phyloP scores from a whole-genome alignment of 2,329 filamentous ascomycete genomes.

The Nannizziopsis arthrosporioides region DNA sequence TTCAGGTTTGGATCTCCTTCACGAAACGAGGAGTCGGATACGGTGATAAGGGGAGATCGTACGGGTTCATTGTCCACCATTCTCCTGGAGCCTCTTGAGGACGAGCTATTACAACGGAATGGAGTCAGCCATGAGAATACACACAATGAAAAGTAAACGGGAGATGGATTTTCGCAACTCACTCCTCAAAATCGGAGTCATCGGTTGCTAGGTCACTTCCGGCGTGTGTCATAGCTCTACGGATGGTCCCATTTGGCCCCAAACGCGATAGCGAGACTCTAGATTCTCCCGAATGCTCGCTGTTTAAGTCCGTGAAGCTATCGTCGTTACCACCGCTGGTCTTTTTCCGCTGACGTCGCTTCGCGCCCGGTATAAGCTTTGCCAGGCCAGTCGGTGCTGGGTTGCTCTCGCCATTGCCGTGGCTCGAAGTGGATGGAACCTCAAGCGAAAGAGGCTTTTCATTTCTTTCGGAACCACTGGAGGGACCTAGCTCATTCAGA shows the following conservation, averaged over 20 bases:
- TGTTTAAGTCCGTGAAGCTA: slow-evolving; percentile 5
- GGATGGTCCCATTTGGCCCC: slow-evolving; percentile 23
- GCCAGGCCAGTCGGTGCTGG: slow-evolving; percentile 39
- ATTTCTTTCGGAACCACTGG: slow-evolving; percentile 18
- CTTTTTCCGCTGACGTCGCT: slow-evolving; percentile 35
- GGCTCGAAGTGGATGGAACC: slow-evolving; percentile 29
- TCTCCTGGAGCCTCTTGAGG: background rate
- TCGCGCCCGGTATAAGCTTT: slow-evolving; percentile 36
- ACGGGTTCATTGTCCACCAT: background rate
- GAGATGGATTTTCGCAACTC: slow-evolving; percentile 9
- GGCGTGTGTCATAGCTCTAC: slow-evolving; percentile 15
- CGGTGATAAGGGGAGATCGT: slow-evolving; percentile 5
- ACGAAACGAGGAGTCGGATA: slow-evolving; percentile 4
- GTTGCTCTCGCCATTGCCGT: slow-evolving; percentile 25
- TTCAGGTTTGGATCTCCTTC: slow-evolving; percentile 2
- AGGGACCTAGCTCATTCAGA: slow-evolving; percentile 25
- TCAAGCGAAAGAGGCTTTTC: slow-evolving; percentile 27
- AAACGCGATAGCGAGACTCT: slow-evolving; percentile 8
- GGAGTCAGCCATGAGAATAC: background rate
- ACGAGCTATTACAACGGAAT: background rate
- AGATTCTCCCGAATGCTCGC: slow-evolving; percentile 7
- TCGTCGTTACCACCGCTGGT: slow-evolving; percentile 15
- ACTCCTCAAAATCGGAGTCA: slow-evolving; percentile 41
- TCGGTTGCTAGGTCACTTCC: slow-evolving; percentile 37
- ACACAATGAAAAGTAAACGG: background rate